Percentiles rank a stretch among this genome's conserved stretches.
These are phyloP conservation scores for Leccinum ochraceum DNA, from an alignment of 768 basidiomycete genomes.

Conservation along the genomic window DNA sequence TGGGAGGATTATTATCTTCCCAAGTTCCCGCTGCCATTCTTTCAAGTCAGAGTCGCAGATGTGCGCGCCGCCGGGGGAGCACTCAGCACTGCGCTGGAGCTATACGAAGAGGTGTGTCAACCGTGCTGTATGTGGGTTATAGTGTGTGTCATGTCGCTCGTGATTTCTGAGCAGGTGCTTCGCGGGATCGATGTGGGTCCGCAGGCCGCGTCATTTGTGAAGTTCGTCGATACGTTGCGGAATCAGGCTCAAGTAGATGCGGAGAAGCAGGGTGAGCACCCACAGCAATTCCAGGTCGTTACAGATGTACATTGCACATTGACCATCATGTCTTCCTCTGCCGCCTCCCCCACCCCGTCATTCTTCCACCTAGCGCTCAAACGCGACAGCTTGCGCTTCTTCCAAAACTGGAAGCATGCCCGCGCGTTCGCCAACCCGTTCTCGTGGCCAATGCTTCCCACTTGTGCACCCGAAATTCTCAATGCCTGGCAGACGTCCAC, in stretches of 20 bases:
- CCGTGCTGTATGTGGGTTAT: not conserved
- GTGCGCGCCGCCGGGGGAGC: conserved; percentile 34
- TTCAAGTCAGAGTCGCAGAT: conserved; percentile 34
- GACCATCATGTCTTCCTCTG: not conserved
- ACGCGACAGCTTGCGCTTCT: conserved; percentile 28
- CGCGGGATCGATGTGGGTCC: conserved; percentile 20
- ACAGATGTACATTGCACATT: not conserved
- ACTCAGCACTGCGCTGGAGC: conserved; percentile 29
- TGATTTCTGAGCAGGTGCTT: conserved; percentile 21
- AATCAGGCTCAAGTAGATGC: conserved; percentile 26
- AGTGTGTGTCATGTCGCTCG: not conserved
- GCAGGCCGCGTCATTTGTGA: conserved; percentile 19
- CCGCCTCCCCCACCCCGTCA: not conserved
- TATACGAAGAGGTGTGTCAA: conserved; percentile 32
- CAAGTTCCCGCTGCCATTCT: conserved; percentile 33
- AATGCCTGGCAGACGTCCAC: conserved; percentile 25
- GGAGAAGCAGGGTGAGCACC: conserved; percentile 27
- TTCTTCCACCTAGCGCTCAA: conserved; percentile 13
- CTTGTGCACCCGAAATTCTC: conserved; percentile 29
- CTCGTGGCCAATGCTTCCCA: conserved; percentile 35
- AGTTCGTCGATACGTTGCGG: conserved; percentile 30
- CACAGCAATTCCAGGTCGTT: not conserved
- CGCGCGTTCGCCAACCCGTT: conserved; percentile 36
- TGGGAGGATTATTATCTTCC: conserved; percentile 37
- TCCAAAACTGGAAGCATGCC: conserved; percentile 34